Percentiles rank a stretch among this genome's conserved stretches.
Conservation (phyloP, 2,329 filamentous ascomycete genomes). For the Thelonectria rubi region DNA sequence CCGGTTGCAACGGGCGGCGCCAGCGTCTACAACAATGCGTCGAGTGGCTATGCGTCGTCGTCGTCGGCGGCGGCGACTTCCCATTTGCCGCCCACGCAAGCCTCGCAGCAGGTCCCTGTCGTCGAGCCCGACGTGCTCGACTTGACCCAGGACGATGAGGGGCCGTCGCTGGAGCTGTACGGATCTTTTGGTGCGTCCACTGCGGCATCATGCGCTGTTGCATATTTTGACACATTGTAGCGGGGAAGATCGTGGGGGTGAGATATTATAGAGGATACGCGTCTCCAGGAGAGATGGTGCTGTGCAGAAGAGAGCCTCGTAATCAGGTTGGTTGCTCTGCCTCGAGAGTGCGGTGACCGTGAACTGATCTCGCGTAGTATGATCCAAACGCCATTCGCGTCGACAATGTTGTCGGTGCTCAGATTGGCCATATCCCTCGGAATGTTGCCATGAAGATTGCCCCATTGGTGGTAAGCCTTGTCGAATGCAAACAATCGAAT, state of each 20-base stretch:
- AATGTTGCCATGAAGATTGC: constrained; percentile 75
- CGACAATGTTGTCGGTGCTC: constrained; percentile 76
- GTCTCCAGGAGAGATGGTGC: constrained; percentile 68
- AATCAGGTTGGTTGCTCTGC: constrained; percentile 59
- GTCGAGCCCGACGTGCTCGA: constrained; percentile 53
- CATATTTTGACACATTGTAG: constrained; percentile 41
- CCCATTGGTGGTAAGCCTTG: constrained; percentile 68
- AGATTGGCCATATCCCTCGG: constrained; percentile 82
- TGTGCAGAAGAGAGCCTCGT: constrained; percentile 69
- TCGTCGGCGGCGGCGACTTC: constrained; percentile 17
- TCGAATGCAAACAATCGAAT: neutral
- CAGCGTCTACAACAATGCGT: constrained; percentile 21
- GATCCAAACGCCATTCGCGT: constrained; percentile 82
- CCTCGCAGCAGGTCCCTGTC: constrained; percentile 32
- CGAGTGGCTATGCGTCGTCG: constrained; percentile 21
- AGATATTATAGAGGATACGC: constrained; percentile 71
- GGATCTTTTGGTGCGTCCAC: constrained; percentile 53
- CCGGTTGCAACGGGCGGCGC: constrained; percentile 34
- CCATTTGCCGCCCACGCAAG: constrained; percentile 14
- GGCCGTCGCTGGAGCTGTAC: constrained; percentile 56
- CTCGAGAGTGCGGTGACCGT: neutral
- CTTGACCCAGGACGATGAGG: constrained; percentile 55
- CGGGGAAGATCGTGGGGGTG: constrained; percentile 60
- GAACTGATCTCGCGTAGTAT: constrained; percentile 52
- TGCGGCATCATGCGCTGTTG: neutral